Evolutionary conservation across 164 flowering plant genomes (phyloP), one percentile per base, ranked within the genome.

Genomic region (Litsea cubeba): DNA sequence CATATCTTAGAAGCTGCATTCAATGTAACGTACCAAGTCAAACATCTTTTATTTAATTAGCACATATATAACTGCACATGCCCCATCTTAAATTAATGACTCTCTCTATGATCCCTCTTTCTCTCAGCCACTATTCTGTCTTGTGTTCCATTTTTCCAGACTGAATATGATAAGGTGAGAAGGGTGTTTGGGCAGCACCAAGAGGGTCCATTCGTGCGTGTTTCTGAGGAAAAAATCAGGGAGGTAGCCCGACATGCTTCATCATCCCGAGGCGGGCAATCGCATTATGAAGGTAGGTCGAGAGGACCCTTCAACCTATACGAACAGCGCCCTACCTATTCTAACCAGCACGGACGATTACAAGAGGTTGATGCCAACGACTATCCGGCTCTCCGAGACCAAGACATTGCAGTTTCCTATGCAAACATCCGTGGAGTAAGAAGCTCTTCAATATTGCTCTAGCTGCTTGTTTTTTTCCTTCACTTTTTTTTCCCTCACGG

Each of bases 1-100:
- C 88, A 88, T 5, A 26, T 91, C 8, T 84, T 89, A 40, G 84
- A 85, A 74, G 91, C 97, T 17, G 88, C 95, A 22, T 71, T 91
- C 63, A 85, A 89, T 72, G 97, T 91, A 77, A 66, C 6, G 46
- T 35, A 0, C 32, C 25, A 3, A 3, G 57, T 51, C 32, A 30
- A 30, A 30, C 4, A 30, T 30, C 32, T 30, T 30, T 30, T 30
- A 30, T 3, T 30, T 30, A 30, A 30, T 30, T 1, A 30, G 32
- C 32, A 30, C 3, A 30, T 30, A 28, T 3, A 30, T 3, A 30
- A 30, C 32, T 3, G 32, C 32, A 30, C 32, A 30, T 30, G 32
- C 32, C 4, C 32, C 32, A 30, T 30, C 32, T 30, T 30, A 35
- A 35, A 35, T 35, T 15, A 18, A 14, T 5, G 46, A 35, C 46